Conservation (phyloP, 2,329 filamentous ascomycete genomes). For the Apiospora marii region DNA sequence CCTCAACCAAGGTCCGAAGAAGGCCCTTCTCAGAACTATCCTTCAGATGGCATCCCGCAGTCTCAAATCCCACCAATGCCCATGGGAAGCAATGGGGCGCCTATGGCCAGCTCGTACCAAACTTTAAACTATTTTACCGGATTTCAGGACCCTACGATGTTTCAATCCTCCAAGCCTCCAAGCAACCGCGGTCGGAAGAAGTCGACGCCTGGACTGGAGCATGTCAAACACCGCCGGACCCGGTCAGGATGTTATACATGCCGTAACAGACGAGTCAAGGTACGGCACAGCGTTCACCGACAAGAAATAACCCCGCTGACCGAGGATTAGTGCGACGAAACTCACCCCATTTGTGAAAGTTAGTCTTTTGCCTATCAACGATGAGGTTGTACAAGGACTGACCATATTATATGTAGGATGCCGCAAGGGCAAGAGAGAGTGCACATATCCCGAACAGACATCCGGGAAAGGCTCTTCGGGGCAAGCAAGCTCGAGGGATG, state of each 20-base stretch:
- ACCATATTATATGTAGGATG: slow-evolving; percentile 66
- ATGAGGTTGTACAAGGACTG: neutral
- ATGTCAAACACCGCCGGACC: slow-evolving; percentile 91
- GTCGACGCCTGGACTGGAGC: slow-evolving; percentile 63
- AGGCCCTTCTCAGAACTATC: slow-evolving; percentile 36
- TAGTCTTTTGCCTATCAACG: slow-evolving; percentile 40
- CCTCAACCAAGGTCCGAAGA: slow-evolving; percentile 46
- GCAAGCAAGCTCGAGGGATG: slow-evolving; percentile 49
- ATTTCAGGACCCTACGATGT: slow-evolving; percentile 58
- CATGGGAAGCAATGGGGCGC: slow-evolving; percentile 39
- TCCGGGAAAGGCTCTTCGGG: slow-evolving; percentile 49
- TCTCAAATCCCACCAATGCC: slow-evolving; percentile 43
- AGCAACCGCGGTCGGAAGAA: slow-evolving; percentile 57
- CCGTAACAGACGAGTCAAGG: slow-evolving; percentile 85
- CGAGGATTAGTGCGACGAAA: slow-evolving; percentile 82
- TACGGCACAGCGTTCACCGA: slow-evolving; percentile 42
- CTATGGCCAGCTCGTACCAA: slow-evolving; percentile 54
- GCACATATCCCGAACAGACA: slow-evolving; percentile 82
- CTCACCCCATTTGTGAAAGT: slow-evolving; percentile 85
- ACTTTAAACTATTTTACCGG: slow-evolving; percentile 58
- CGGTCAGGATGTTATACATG: slow-evolving; percentile 95
- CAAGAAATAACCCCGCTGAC: slow-evolving; percentile 37
- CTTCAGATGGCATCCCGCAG: slow-evolving; percentile 47
- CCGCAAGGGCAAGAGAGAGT: slow-evolving; percentile 89
- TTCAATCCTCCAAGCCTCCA: slow-evolving; percentile 56